Conservation (phyloP, 2,329 filamentous ascomycete genomes). For the Phialophora macrospora region DNA sequence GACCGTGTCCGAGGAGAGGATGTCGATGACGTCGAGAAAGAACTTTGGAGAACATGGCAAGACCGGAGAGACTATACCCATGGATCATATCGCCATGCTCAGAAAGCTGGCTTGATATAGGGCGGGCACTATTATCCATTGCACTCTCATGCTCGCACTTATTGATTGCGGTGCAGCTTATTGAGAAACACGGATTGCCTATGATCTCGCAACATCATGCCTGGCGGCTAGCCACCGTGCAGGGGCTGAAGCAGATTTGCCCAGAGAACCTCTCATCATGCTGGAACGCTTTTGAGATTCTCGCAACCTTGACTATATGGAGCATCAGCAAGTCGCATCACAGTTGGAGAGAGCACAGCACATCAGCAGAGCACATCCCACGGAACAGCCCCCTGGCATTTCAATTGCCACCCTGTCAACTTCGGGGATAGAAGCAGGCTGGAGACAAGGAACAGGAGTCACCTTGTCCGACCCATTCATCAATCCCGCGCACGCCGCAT, state of each 20-base stretch:
- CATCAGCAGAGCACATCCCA: constrained; percentile 14
- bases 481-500: background rate
- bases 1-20: constrained; percentile 27
- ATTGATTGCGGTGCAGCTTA: constrained; percentile 20
- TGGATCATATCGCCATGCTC: constrained; percentile 29
- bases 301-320: constrained; percentile 24
- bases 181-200: constrained; percentile 20
- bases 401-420: background rate
- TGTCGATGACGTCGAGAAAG: constrained; percentile 15
- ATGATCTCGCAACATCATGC: constrained; percentile 24
- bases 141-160: constrained; percentile 20
- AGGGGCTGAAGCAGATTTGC: constrained; percentile 31
- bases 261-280: constrained; percentile 28
- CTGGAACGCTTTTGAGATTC: constrained; percentile 32
- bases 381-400: background rate
- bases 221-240: constrained; percentile 36
- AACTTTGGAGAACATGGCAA: constrained; percentile 22
- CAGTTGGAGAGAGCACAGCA: constrained; percentile 20
- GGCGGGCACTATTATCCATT: constrained; percentile 25
- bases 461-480: background rate
- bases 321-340: constrained; percentile 34
- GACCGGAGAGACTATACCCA: constrained; percentile 29
- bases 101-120: constrained; percentile 31
- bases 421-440: background rate
- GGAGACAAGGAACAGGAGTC: constrained; percentile 1